These are phyloP conservation scores for Candida adriatica DNA, from an alignment of 805 yeast species.

Conservation along the genomic window DNA sequence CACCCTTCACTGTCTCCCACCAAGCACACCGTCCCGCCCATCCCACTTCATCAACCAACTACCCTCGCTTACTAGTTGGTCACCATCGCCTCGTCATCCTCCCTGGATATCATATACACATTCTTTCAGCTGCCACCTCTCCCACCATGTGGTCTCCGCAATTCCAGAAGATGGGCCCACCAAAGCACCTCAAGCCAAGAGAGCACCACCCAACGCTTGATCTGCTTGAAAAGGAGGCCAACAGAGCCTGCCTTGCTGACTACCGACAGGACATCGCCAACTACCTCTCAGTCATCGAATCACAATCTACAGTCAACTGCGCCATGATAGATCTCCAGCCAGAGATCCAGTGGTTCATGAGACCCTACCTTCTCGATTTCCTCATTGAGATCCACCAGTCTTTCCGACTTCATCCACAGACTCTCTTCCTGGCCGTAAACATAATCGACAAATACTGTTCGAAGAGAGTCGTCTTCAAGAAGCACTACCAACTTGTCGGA, in stretches of 20 bases:
- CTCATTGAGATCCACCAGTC: constrained; percentile 60
- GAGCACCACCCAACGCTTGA: constrained; percentile 34
- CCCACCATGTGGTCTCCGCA: constrained; percentile 19
- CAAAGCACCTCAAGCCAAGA: constrained; percentile 19
- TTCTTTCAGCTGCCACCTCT: no score
- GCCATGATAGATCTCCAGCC: constrained; percentile 80
- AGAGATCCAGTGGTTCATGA: constrained; percentile 71
- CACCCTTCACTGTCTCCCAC: no score
- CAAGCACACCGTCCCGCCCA: no score
- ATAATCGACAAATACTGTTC: constrained; percentile 83
- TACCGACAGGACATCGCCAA: constrained; percentile 36
- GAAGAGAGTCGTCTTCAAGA: constrained; percentile 67
- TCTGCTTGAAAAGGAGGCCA: constrained; percentile 37
- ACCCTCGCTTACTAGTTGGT: no score
- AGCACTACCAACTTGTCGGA: constrained; percentile 79
- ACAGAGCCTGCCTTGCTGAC: constrained; percentile 33
- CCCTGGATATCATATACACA: no score
- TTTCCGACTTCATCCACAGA: constrained; percentile 56
- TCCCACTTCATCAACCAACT: no score
- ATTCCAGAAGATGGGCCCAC: constrained; percentile 24
- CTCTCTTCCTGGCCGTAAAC: constrained; percentile 56
- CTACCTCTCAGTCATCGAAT: constrained; percentile 34
- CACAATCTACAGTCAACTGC: constrained; percentile 22
- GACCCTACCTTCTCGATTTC: constrained; percentile 74
- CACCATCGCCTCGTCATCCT: no score